Percentiles rank a stretch among this genome's conserved stretches.
phyloP scores from a whole-genome alignment of 1,284 basidiomycete species.

The Trichosporon sp. region DNA sequence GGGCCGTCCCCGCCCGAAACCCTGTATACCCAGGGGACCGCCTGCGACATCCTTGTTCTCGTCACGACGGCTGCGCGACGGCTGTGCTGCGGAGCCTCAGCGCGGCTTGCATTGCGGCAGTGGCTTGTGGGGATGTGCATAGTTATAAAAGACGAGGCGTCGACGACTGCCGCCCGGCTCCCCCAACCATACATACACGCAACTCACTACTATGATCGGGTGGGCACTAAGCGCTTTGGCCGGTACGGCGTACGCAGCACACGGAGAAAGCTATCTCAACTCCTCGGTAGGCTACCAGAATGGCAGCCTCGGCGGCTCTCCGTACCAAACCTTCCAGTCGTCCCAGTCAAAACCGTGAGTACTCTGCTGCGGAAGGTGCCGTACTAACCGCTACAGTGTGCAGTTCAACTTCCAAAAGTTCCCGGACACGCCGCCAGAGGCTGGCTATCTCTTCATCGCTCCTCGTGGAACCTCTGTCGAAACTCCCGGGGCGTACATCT shows the following conservation, averaged over 20 bases:
- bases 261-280: not conserved
- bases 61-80: not conserved
- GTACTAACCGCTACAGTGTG: constrained; percentile 11
- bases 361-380: not conserved
- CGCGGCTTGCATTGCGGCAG: not conserved
- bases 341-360: constrained; percentile 24
- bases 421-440: constrained; percentile 10
- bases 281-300: constrained; percentile 16
- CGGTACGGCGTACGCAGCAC: not conserved
- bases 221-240: not conserved
- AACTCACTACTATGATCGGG: not conserved
- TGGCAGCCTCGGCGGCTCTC: constrained; percentile 23
- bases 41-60: not conserved
- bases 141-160: not conserved
- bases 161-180: too few relatives aligned
- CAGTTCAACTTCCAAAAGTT: constrained; percentile 25
- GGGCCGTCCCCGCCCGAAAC: not conserved
- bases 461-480: constrained; percentile 28
- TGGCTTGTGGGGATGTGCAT: not conserved
- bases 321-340: constrained; percentile 26
- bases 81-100: not conserved
- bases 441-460: constrained; percentile 29
- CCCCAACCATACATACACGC: not conserved
- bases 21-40: not conserved
- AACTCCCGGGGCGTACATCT: constrained; percentile 24